phyloP scores from a whole-genome alignment of 495 filamentous ascomycete species.

The Xylaria nigripes region DNA sequence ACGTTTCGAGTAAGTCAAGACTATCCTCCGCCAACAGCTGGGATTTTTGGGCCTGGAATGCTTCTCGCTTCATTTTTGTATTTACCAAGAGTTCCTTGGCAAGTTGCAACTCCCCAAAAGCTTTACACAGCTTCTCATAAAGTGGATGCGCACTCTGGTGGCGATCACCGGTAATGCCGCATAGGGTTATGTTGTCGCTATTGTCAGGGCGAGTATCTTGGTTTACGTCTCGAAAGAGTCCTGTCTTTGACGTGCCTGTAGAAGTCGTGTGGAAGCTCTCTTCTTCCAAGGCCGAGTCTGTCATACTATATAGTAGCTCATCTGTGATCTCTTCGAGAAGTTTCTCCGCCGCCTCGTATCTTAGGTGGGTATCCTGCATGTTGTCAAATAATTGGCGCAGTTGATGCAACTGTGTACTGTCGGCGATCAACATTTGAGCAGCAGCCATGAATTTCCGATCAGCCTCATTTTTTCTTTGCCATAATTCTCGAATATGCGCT shows the following conservation, averaged over 20 bases:
- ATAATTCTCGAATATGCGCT: slow-evolving; percentile 15
- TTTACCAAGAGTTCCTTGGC: slow-evolving; percentile 23
- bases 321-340: slow-evolving; percentile 20
- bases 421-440: slow-evolving; percentile 16
- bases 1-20: slow-evolving; percentile 19
- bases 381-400: slow-evolving; percentile 17
- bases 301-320: slow-evolving; percentile 16
- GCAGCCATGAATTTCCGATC: slow-evolving; percentile 22
- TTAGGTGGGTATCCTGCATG: slow-evolving; percentile 18
- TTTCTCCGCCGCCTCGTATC: slow-evolving; percentile 19
- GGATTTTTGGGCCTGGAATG: slow-evolving; percentile 19
- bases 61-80: slow-evolving; percentile 24
- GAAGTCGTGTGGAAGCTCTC: slow-evolving; percentile 17
- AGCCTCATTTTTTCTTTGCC: slow-evolving; percentile 19
- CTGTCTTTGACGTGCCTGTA: slow-evolving; percentile 4
- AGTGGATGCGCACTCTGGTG: slow-evolving; percentile 21
- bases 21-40: slow-evolving; percentile 19
- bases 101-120: slow-evolving; percentile 22
- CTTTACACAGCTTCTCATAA: slow-evolving; percentile 21
- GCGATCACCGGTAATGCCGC: slow-evolving; percentile 24
- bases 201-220: slow-evolving; percentile 11
- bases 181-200: slow-evolving; percentile 15
- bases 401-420: slow-evolving; percentile 12
- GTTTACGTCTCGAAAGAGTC: slow-evolving; percentile 11
- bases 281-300: slow-evolving; percentile 15